A percentile compares a stretch with the other conserved stretches of the same genome.
Conservation (phyloP, 208 protist species). For the Leptomonas pyrrhocoris region DNA sequence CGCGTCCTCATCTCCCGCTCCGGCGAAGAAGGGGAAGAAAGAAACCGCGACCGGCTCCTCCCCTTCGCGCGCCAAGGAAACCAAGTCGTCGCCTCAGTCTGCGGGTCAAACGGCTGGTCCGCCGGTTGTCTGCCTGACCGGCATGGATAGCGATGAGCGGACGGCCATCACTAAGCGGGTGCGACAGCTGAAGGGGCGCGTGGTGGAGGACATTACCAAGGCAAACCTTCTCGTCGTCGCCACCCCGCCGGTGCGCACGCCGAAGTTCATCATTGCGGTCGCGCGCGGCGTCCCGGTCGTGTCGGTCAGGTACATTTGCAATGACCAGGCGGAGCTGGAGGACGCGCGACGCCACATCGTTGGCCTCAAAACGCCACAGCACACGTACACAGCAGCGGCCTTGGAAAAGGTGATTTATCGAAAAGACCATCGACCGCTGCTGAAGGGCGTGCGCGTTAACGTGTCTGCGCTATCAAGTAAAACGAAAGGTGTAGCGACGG, state of each 20-base stretch:
- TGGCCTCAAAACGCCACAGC: constrained; percentile 45
- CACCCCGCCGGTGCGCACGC: constrained; percentile 68
- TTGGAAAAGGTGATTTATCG: constrained; percentile 60
- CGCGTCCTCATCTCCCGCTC: neutral
- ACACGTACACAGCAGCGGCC: constrained; percentile 48
- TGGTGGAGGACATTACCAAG: constrained; percentile 61
- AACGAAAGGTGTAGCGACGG: constrained; percentile 46
- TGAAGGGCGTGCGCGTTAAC: constrained; percentile 50
- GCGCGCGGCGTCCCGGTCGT: constrained; percentile 80
- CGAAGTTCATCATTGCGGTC: constrained; percentile 87
- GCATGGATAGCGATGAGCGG: constrained; percentile 61
- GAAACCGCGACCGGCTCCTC: neutral
- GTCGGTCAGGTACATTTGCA: constrained; percentile 45
- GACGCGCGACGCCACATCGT: constrained; percentile 41
- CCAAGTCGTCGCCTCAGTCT: neutral
- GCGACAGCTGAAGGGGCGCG: constrained; percentile 34
- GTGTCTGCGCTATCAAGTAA: constrained; percentile 47
- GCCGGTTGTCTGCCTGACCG: constrained; percentile 61
- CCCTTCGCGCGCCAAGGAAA: neutral
- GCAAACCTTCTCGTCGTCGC: constrained; percentile 69
- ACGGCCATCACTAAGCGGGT: constrained; percentile 43
- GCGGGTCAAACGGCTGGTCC: constrained; percentile 2
- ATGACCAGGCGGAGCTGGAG: constrained; percentile 16
- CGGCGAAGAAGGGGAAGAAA: constrained; percentile 17
- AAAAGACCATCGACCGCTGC: constrained; percentile 31